Percentiles rank a stretch among this genome's conserved stretches.
phyloP scores from a whole-genome alignment of 2,329 filamentous ascomycete species.

The Stagonosporopsis rhizophila region DNA sequence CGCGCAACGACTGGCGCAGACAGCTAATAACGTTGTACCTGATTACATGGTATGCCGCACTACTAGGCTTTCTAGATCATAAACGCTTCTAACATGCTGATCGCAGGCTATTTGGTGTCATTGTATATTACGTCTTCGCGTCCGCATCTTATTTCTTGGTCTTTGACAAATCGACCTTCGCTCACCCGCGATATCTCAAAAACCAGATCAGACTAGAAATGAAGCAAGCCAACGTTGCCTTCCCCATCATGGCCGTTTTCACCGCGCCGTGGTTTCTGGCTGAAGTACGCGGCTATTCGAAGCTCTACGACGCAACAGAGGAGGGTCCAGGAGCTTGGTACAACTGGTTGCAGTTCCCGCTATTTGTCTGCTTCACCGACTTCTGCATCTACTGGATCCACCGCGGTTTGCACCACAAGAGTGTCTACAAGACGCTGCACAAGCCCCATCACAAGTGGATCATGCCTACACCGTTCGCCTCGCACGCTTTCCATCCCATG shows the following conservation, averaged over 20 bases:
- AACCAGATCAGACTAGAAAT: conserved; percentile 92
- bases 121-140: conserved; percentile 86
- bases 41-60: conserved; percentile 75
- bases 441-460: conserved; percentile 99
- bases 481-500: conserved; percentile 91
- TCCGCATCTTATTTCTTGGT: conserved; percentile 84
- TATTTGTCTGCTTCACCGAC: conserved; percentile 90
- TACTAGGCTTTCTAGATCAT: background rate
- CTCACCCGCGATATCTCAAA: conserved; percentile 93
- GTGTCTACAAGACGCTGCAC: conserved; percentile 85
- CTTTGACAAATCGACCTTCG: conserved; percentile 88
- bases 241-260: conserved; percentile 83
- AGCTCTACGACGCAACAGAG: conserved; percentile 81
- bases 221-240: conserved; percentile 73
- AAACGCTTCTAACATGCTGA: conserved; percentile 16
- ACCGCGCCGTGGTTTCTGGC: conserved; percentile 81
- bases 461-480: conserved; percentile 93
- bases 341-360: conserved; percentile 81
- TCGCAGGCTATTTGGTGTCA: conserved; percentile 80
- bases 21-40: conserved; percentile 79
- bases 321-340: conserved; percentile 81
- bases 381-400: conserved; percentile 92
- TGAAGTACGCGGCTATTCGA: conserved; percentile 84
- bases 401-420: conserved; percentile 80
- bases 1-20: conserved; percentile 77